Base-by-base conservation (phyloP, 2,329 filamentous ascomycete species). In the Trichoderma sp. region DNA sequence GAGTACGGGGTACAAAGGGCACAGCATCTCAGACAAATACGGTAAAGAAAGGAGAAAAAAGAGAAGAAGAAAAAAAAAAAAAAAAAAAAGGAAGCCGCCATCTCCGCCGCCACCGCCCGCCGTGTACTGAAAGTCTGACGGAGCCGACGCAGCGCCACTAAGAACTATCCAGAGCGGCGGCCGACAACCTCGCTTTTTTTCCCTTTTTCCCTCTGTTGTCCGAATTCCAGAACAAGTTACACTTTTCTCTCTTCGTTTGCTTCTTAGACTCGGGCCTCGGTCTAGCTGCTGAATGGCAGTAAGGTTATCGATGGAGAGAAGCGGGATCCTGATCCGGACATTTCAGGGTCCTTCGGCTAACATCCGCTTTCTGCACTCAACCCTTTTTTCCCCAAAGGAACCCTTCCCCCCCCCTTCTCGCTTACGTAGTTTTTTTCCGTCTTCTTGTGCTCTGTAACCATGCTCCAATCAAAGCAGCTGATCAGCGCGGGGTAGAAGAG, bases 321-420 rank as follows among this genome's bases (percentile, higher is more conserved):
- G 57, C 57, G 39, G 37, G 34, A 60, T 9, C 37, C 15, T 29
- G 27, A 60, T 60, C 39, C 12, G 12, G 19, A 9, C n/a, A 22
- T 45, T 45, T 45, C 25, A 59, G 37, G 57, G 57, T 48, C 57
- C 48, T 34, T 60, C 57, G 57, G 57, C 27, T 48, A 60, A 60
- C 57, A 60, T 60, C 57, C 57, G 39, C 57, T 29, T 60, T 48
- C n/a, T 60, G 15, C 22, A 52, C 25, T 25, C 25, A 35, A 35
- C n/a, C n/a, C n/a, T n/a, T n/a, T n/a, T n/a, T n/a, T n/a, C n/a
- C n/a, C n/a, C n/a, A n/a, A n/a, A n/a, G 34, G 12, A 35, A 12
- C 34, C 12, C 34, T 35, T n/a, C n/a, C n/a, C n/a, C 34, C 12
- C 22, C 13, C 3, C 13, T 39, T 37, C 22, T 17, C 13, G 22